These are phyloP conservation scores for Rhododendron ovatum DNA, from an alignment of 148 eudicot genomes.

Conservation along the genomic window DNA sequence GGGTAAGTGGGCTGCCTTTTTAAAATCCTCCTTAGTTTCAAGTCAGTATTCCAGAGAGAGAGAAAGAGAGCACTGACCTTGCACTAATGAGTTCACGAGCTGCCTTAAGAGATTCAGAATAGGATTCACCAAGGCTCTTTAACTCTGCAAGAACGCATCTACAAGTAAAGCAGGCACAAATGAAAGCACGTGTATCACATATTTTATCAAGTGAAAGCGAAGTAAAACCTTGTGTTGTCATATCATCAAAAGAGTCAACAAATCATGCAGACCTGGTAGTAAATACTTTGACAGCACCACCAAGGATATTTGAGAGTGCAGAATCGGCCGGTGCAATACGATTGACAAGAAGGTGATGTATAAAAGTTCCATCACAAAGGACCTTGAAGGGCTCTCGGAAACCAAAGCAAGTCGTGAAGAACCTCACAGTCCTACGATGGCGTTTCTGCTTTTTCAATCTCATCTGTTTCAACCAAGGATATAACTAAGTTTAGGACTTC, in stretches of 20 bases:
- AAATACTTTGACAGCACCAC: conserved; percentile 65
- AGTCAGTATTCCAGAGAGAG: neutral
- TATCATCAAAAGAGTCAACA: neutral
- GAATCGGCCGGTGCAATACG: conserved; percentile 51
- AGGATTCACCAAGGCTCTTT: conserved; percentile 55
- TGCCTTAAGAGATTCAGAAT: conserved; percentile 51
- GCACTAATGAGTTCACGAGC: conserved; percentile 52
- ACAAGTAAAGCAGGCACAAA: neutral
- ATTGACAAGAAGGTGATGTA: conserved; percentile 63
- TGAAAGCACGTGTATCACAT: neutral
- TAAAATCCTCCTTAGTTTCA: neutral
- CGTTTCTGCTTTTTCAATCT: conserved; percentile 78
- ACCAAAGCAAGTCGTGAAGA: conserved; percentile 73
- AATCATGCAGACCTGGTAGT: conserved; percentile 53
- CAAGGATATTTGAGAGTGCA: conserved; percentile 47
- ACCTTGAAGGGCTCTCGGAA: conserved; percentile 87
- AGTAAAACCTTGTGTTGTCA: neutral
- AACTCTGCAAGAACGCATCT: conserved; percentile 87
- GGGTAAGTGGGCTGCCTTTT: neutral
- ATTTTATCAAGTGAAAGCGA: neutral
- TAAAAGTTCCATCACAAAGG: conserved; percentile 83
- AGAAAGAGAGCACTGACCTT: conserved; percentile 41
- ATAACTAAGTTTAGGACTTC: neutral
- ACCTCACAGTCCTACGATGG: conserved; percentile 61
- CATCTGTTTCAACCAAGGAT: conserved; percentile 31